Evolutionary conservation across 345 rosid species (phyloP).

Genomic region (Angophora floribunda): DNA sequence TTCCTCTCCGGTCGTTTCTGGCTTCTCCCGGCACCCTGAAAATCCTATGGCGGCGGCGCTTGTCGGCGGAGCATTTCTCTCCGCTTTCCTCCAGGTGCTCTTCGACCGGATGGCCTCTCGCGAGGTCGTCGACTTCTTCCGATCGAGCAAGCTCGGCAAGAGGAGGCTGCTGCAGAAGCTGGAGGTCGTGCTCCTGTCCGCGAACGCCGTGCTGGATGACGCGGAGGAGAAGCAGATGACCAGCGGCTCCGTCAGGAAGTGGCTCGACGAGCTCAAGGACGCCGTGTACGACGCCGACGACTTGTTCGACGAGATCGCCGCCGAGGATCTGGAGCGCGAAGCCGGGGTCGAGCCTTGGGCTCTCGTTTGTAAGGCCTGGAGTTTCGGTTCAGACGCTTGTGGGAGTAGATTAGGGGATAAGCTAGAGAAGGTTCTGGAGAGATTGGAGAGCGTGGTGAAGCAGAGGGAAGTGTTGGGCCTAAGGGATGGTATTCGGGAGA

Average conservation of each 20-base stretch:
- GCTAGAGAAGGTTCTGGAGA: not conserved
- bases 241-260: not conserved
- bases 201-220: not conserved
- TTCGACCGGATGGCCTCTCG: not conserved
- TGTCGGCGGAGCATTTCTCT: not conserved
- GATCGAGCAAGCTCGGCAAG: not conserved
- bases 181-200: not conserved
- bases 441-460: not conserved
- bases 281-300: slow-evolving; percentile 10
- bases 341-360: not conserved
- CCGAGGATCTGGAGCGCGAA: not conserved
- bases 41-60: not conserved
- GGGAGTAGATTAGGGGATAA: not conserved
- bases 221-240: slow-evolving; percentile 13
- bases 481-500: not conserved
- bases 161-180: not conserved
- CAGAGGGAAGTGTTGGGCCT: not conserved
- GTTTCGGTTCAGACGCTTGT: not conserved
- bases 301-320: slow-evolving; percentile 13
- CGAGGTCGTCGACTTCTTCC: not conserved
- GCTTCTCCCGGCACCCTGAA: not conserved
- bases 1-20: not conserved
- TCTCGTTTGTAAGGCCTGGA: not conserved
- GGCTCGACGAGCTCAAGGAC: slow-evolving; percentile 8
- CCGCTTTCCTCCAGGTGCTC: not conserved